Conservation (phyloP, 148 eudicot genomes). For the Silene conica region DNA sequence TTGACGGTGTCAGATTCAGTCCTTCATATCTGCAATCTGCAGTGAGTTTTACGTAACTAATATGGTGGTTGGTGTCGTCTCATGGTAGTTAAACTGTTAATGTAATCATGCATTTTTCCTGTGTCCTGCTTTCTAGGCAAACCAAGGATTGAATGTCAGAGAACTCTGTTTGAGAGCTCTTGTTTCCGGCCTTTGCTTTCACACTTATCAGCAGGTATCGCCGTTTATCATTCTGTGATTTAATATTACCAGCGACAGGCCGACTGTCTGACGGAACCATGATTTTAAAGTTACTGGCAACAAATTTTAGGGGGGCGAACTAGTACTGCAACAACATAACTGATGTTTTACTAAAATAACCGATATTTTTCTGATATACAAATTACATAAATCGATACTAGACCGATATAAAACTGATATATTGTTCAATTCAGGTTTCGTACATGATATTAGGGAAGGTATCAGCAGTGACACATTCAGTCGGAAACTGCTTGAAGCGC, state of each 20-base stretch:
- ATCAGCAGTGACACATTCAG: slow-evolving; percentile 82
- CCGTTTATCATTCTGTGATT: background rate
- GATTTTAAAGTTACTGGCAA: background rate
- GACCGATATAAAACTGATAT: no score
- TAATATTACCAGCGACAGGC: background rate
- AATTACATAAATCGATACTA: no score
- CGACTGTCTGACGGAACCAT: background rate
- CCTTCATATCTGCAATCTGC: slow-evolving; percentile 59
- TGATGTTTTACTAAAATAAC: background rate
- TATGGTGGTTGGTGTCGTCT: no score
- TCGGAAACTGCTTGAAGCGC: slow-evolving; percentile 80
- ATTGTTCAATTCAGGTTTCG: slow-evolving; percentile 83
- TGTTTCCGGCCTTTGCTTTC: slow-evolving; percentile 31
- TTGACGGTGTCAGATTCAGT: slow-evolving; percentile 68
- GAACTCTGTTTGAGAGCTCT: slow-evolving; percentile 27
- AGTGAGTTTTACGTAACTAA: slow-evolving; percentile 23
- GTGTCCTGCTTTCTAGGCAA: slow-evolving; percentile 18
- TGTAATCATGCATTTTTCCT: background rate
- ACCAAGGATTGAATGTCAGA: slow-evolving; percentile 26
- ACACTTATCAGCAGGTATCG: slow-evolving; percentile 34
- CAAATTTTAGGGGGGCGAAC: background rate
- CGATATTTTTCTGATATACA: no score
- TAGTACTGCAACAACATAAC: background rate
- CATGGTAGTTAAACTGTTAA: no score
- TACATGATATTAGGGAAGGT: slow-evolving; percentile 75